Evolutionary conservation across 441 rosid genomes (phyloP).

Genomic region (Eutrema salsugineum): DNA sequence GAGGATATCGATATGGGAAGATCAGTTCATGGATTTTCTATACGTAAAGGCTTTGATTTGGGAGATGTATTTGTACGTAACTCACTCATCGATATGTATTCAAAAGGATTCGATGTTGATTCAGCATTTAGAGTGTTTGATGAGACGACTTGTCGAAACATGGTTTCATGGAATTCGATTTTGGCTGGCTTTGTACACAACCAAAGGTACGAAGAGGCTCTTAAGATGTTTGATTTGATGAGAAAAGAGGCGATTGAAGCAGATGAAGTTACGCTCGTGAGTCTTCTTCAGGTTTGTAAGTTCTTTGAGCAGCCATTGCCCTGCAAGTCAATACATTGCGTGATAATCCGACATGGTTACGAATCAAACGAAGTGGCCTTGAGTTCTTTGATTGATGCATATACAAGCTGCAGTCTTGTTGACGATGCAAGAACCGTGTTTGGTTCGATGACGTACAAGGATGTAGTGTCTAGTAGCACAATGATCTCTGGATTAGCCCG

Average conservation of each 20-base stretch:
- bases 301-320: conserved; percentile 33
- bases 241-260: conserved; percentile 26
- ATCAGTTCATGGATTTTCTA: conserved; percentile 44
- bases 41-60: conserved; percentile 37
- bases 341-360: conserved; percentile 38
- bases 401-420: conserved; percentile 44
- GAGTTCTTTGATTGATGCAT: conserved; percentile 62
- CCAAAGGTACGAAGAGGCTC: conserved; percentile 41
- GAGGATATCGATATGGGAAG: conserved; percentile 39
- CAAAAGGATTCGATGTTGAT: conserved; percentile 39
- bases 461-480: conserved; percentile 54
- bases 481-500: conserved; percentile 53
- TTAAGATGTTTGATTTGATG: conserved; percentile 39
- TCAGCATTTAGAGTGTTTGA: conserved; percentile 43
- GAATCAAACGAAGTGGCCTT: conserved; percentile 35
- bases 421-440: conserved; percentile 39
- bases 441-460: conserved; percentile 30
- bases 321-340: conserved; percentile 57
- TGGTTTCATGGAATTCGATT: conserved; percentile 56
- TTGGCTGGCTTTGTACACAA: conserved; percentile 47
- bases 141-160: conserved; percentile 36
- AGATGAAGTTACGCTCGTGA: conserved; percentile 50
- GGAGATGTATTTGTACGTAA: conserved; percentile 44
- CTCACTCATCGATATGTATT: conserved; percentile 56
- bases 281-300: conserved; percentile 55